phyloP scores from a whole-genome alignment of 805 yeast species.

The Nakazawaea anatomiae region DNA sequence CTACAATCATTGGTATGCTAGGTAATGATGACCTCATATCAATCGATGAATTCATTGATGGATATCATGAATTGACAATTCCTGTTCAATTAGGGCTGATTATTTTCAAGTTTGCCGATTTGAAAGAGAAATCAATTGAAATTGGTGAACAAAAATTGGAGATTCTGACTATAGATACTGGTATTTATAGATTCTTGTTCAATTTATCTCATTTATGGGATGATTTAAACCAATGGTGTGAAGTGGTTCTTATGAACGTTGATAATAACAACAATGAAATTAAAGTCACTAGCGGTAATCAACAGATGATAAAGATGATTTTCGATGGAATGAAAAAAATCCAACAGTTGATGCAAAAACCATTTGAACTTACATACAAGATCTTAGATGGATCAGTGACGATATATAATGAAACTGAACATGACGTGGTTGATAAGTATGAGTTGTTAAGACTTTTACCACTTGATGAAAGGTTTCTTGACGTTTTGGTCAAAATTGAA shows the following conservation, averaged over 20 bases:
- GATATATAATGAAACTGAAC: neutral
- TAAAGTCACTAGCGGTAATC: neutral
- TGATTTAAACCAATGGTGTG: conserved; percentile 7
- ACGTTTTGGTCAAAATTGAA: neutral
- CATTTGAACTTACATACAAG: neutral
- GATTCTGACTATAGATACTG: conserved; percentile 1
- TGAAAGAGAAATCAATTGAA: neutral
- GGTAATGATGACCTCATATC: neutral
- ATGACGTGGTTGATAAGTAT: neutral
- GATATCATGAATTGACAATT: neutral
- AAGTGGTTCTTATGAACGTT: conserved; percentile 1
- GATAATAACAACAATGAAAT: neutral
- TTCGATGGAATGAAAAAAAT: conserved; percentile 5
- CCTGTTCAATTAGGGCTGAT: conserved; percentile 9
- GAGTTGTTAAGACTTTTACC: neutral
- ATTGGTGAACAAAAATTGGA: neutral
- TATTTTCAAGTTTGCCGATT: conserved; percentile 4
- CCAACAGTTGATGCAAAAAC: neutral
- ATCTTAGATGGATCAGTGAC: neutral
- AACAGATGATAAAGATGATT: neutral
- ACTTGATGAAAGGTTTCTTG: neutral
- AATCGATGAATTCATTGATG: neutral
- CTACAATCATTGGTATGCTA: neutral
- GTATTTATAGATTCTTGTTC: conserved; percentile 1
- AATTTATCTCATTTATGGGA: neutral